Conservation (phyloP, 805 yeast species). For the Kluyveromyces wickerhamii region DNA sequence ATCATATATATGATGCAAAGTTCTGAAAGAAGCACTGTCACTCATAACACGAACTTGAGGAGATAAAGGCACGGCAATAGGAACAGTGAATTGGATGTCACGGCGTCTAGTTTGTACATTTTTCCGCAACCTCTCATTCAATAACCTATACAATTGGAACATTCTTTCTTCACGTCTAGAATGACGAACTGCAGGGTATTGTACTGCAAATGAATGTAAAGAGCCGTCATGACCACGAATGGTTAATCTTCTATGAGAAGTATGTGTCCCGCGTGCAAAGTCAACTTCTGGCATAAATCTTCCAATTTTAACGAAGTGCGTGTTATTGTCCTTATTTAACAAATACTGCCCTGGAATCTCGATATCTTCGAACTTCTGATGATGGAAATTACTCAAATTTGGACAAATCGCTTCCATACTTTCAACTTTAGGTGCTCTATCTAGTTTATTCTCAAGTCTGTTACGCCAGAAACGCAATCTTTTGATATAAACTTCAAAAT, state of each 20-base stretch:
- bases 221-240: conserved; percentile 93
- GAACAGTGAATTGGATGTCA: conserved; percentile 75
- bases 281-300: conserved; percentile 86
- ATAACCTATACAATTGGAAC: conserved; percentile 82
- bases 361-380: conserved; percentile 94
- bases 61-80: conserved; percentile 87
- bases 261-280: conserved; percentile 79
- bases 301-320: conserved; percentile 89
- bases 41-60: conserved; percentile 92
- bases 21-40: conserved; percentile 63
- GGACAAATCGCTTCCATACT: conserved; percentile 89
- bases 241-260: conserved; percentile 81
- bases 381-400: conserved; percentile 93
- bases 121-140: conserved; percentile 70
- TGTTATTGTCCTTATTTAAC: conserved; percentile 76
- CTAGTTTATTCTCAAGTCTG: conserved; percentile 83
- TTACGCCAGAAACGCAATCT: conserved; percentile 89
- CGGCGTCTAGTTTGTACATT: conserved; percentile 87
- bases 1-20: conserved; percentile 80
- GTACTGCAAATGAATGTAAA: conserved; percentile 87
- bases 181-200: conserved; percentile 95
- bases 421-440: conserved; percentile 70
- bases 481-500: conserved; percentile 75
- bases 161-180: conserved; percentile 94
- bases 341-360: conserved; percentile 97